Evolutionary conservation across 305 asterid species (phyloP), one percentile per base, ranked within the genome.

Genomic region (Galium porrigens): DNA sequence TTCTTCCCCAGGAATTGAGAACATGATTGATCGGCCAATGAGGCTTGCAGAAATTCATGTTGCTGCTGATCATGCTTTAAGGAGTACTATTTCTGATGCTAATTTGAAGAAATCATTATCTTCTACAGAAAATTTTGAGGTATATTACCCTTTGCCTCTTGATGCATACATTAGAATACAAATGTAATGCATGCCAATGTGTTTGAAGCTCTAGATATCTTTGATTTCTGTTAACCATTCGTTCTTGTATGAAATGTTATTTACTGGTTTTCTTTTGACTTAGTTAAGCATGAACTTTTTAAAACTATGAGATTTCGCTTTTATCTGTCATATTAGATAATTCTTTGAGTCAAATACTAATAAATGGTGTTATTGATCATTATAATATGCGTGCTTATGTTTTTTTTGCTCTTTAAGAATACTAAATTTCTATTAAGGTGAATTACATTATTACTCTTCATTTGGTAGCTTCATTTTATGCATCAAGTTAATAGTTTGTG

Each of bases 31-130:
- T 78, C 91, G 94, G 30, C 99, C 96, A 63, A 84, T 94, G 99
- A 84, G 92, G 79, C 92, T 94, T 71, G 95, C 96, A 32, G 99
- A 94, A 83, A 89, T 89, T 71, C 81, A 72, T 74, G 99, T 89
- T 65, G 90, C 97, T 72, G 88, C 99, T 44, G 96, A 94, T 83
- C 96, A 86, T 86, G 95, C 97, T 76, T 81, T 94, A 70, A 77
- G 64, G 77, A 81, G 59, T 70, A 87, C 97, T 56, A 81, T 89
- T 66, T 87, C 99, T 70, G 88, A 86, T 74, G 76, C 73, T 22
- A 82, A 83, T 66, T 63, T 94, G 65, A 72, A 76, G 82, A 82
- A 82, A 79, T 86, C 90, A n/a, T 74, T 94, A 71, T 87, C 99
- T 68, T 83, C 96, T 65, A 69, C 81, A 44, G 81, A 84, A 72